Conservation (phyloP, 139 green algal species). For the Ettlia oleoabundans region DNA sequence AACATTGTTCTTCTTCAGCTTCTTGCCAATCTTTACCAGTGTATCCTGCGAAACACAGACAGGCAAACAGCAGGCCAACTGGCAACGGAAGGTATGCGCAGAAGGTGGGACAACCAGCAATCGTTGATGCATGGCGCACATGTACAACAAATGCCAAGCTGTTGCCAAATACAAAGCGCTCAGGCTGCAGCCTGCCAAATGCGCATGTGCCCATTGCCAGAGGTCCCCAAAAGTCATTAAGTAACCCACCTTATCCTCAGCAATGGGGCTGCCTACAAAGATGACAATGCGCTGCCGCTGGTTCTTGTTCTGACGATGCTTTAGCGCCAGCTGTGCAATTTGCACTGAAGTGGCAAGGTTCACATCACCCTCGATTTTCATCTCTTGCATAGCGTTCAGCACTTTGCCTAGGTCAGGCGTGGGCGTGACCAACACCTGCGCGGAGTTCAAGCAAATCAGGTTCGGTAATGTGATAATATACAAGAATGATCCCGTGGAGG, state of each 20-base stretch:
- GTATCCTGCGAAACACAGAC: conserved; percentile 61
- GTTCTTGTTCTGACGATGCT: conserved; percentile 99
- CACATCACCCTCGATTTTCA: conserved; percentile 85
- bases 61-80: not conserved
- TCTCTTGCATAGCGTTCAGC: conserved; percentile 87
- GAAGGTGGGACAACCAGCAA: no score
- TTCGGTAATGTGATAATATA: no score
- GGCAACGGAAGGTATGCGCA: no score
- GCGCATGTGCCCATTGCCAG: no score
- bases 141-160: not conserved
- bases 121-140: no score
- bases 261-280: conserved; percentile 93
- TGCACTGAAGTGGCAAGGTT: conserved; percentile 90
- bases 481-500: no score
- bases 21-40: conserved; percentile 97
- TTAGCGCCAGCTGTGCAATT: conserved; percentile 98
- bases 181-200: no score
- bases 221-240: no score
- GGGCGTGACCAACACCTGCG: conserved; percentile 93
- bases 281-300: conserved; percentile 97
- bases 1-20: conserved; percentile 99
- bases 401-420: conserved; percentile 97
- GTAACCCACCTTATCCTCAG: conserved; percentile 78
- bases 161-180: not conserved
- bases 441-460: not conserved